phyloP scores from a whole-genome alignment of 176 grass and related monocot species.

The Raddia distichophylla region DNA sequence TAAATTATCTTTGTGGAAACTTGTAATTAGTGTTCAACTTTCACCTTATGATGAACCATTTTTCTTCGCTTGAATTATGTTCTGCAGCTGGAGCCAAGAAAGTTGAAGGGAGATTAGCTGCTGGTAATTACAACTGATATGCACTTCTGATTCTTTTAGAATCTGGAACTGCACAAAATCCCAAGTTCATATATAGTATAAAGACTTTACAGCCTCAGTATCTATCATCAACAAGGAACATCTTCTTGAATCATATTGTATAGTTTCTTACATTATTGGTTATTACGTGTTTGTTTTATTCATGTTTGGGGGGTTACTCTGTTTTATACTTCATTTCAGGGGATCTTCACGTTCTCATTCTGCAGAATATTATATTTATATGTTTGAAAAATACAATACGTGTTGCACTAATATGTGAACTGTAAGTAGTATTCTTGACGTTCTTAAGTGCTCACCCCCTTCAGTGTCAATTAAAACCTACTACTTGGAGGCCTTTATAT shows the following conservation, averaged over 20 bases:
- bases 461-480: neutral
- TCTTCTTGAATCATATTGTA: neutral
- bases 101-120: conserved; percentile 84
- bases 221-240: neutral
- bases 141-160: neutral
- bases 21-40: conserved; percentile 1
- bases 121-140: conserved; percentile 75
- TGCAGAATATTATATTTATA: neutral
- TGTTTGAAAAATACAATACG: conserved; percentile 1
- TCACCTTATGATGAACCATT: neutral
- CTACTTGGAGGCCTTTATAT: neutral
- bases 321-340: neutral
- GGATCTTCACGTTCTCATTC: conserved; percentile 1
- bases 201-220: neutral
- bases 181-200: neutral
- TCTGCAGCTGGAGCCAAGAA: conserved; percentile 66
- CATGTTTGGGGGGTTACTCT: neutral
- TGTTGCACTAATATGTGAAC: neutral
- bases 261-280: neutral
- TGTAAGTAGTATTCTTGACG: neutral
- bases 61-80: conserved; percentile 31
- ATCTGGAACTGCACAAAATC: neutral
- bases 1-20: neutral
- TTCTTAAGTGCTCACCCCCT: neutral
- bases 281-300: neutral